These are phyloP conservation scores for Roridomyces roridus DNA, from an alignment of 768 basidiomycete species.

Conservation along the genomic window DNA sequence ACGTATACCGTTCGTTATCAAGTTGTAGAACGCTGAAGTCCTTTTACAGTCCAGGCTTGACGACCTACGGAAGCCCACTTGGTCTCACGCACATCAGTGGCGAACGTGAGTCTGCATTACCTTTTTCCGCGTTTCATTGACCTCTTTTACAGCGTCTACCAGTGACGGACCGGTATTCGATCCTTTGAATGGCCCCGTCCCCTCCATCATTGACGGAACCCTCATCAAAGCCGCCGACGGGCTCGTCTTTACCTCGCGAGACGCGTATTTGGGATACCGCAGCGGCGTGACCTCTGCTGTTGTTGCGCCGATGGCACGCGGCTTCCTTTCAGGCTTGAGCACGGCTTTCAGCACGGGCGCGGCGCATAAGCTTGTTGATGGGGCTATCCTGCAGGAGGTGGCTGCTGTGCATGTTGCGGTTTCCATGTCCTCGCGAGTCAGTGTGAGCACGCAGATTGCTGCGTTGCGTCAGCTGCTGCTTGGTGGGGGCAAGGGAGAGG, in stretches of 20 bases:
- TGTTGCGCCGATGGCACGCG: constrained; percentile 60
- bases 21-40: neutral
- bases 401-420: constrained; percentile 73
- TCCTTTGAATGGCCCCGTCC: constrained; percentile 40
- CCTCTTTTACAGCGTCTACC: constrained; percentile 71
- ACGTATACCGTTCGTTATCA: too few species aligned
- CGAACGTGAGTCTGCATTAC: constrained; percentile 60
- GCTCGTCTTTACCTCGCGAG: constrained; percentile 48
- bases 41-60: constrained; percentile 11
- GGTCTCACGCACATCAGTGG: constrained; percentile 36
- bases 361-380: constrained; percentile 59
- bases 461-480: constrained; percentile 71
- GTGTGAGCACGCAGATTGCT: constrained; percentile 82
- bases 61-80: constrained; percentile 19
- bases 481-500: constrained; percentile 37
- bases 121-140: too few species aligned
- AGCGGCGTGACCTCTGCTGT: constrained; percentile 74
- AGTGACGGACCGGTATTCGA: constrained; percentile 68
- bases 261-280: constrained; percentile 53
- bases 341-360: constrained; percentile 67
- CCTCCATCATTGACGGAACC: constrained; percentile 42
- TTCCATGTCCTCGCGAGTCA: constrained; percentile 50
- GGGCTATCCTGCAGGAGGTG: constrained; percentile 67
- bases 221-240: constrained; percentile 71
- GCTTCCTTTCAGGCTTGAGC: constrained; percentile 66